phyloP scores from a whole-genome alignment of 1,139 yeast species.

The Kodamaea sp. region DNA sequence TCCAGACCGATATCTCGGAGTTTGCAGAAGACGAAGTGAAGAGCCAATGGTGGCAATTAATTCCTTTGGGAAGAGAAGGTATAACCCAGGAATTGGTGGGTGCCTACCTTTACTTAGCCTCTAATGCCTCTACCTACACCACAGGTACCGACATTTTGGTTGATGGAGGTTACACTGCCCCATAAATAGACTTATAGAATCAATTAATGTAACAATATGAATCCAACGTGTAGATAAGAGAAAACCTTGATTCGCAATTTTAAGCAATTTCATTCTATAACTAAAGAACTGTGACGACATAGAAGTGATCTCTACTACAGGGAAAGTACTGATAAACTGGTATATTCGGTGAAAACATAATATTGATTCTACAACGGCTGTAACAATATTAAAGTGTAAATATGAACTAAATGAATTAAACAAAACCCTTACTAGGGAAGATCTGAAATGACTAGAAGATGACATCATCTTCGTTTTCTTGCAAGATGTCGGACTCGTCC shows the following conservation, averaged over 20 bases:
- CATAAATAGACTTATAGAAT: slow-evolving; percentile 21
- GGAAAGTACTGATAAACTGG: too few species aligned
- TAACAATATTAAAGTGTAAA: not conserved
- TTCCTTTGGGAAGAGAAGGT: slow-evolving; percentile 81
- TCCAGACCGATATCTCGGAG: slow-evolving; percentile 63
- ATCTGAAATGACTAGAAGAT: slow-evolving; percentile 37
- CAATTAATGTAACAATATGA: slow-evolving; percentile 1
- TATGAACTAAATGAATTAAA: not conserved
- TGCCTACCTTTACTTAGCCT: slow-evolving; percentile 75
- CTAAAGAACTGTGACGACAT: too few species aligned
- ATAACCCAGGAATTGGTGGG: slow-evolving; percentile 81
- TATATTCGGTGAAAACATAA: too few species aligned
- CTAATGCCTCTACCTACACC: slow-evolving; percentile 78
- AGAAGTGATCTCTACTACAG: too few species aligned
- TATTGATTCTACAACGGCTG: too few species aligned
- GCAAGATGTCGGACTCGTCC: slow-evolving; percentile 29
- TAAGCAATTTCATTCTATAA: too few species aligned
- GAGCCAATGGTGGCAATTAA: slow-evolving; percentile 61
- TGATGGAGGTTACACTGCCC: slow-evolving; percentile 78
- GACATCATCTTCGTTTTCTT: slow-evolving; percentile 46
- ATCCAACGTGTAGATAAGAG: not conserved
- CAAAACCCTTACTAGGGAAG: too few species aligned
- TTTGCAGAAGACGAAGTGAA: slow-evolving; percentile 54
- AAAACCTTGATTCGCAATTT: too few species aligned
- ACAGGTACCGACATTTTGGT: slow-evolving; percentile 83